phyloP scores from a whole-genome alignment of 371 early-diverging fungal species.

The Apophysomyces trapeziformis region DNA sequence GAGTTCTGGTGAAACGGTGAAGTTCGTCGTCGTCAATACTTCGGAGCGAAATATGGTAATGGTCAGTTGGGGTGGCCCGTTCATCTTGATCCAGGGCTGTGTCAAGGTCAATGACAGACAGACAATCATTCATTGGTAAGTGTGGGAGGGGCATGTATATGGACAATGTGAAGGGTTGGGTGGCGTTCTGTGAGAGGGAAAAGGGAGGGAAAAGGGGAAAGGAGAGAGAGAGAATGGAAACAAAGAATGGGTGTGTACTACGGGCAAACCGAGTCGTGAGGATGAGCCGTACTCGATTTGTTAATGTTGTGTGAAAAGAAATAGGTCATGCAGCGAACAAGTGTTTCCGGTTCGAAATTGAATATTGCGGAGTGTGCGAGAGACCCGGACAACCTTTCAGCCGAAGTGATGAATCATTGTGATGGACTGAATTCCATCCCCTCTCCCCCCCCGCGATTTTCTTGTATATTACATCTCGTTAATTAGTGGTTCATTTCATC shows the following conservation, averaged over 20 bases:
- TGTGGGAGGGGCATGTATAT: constrained; percentile 5
- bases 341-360: no score
- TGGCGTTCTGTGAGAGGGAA: not conserved
- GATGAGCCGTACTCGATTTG: not conserved
- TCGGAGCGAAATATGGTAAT: constrained; percentile 26
- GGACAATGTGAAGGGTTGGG: not conserved
- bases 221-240: not conserved
- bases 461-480: no score
- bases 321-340: constrained; percentile 3
- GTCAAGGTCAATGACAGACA: constrained; percentile 3
- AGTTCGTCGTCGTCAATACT: constrained; percentile 35
- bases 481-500: no score
- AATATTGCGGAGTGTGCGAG: no score
- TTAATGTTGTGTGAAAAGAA: not conserved
- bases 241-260: not conserved
- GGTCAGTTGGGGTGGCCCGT: constrained; percentile 5
- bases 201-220: not conserved
- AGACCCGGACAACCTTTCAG: no score
- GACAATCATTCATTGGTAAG: not conserved
- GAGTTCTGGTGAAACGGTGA: constrained; percentile 23
- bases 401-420: no score
- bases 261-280: not conserved
- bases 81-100: not conserved
- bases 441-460: no score
- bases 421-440: no score